phyloP scores from a whole-genome alignment of 2,329 filamentous ascomycete species.

The Xylariaceae sp. region DNA sequence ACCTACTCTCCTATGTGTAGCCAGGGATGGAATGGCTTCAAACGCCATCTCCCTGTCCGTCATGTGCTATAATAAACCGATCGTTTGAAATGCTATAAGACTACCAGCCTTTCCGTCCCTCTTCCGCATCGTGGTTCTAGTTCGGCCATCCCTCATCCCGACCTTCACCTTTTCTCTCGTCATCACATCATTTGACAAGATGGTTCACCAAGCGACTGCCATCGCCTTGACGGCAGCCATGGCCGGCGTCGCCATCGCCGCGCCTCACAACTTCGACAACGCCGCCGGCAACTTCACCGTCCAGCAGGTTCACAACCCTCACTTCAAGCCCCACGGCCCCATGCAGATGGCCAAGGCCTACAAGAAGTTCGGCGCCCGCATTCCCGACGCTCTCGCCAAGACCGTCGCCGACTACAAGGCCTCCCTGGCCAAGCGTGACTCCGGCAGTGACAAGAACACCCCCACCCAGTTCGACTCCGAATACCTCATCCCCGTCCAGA shows the following conservation, averaged over 20 bases:
- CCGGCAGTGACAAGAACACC: conserved; percentile 25
- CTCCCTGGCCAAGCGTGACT: conserved; percentile 21
- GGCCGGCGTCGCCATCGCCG: conserved; percentile 23
- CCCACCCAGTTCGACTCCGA: conserved; percentile 30
- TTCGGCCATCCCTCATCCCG: background rate
- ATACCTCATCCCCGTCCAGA: conserved; percentile 30
- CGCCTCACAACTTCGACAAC: conserved; percentile 17
- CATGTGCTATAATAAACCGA: too few relatives aligned
- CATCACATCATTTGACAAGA: conserved; percentile 5
- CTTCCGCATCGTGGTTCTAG: background rate
- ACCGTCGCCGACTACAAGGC: conserved; percentile 23
- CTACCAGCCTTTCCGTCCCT: background rate
- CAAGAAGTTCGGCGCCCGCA: conserved; percentile 27
- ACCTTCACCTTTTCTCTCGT: background rate
- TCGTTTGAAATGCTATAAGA: too few relatives aligned
- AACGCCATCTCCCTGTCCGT: too few relatives aligned
- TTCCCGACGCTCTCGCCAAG: conserved; percentile 25
- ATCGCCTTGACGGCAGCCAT: conserved; percentile 20
- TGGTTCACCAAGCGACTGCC: conserved; percentile 14
- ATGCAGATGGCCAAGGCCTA: conserved; percentile 28
- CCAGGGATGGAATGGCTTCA: too few relatives aligned
- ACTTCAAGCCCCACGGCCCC: conserved; percentile 27
- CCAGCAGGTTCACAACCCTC: conserved; percentile 25
- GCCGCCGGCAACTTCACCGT: conserved; percentile 26
- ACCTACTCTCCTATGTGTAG: too few relatives aligned